phyloP scores from a whole-genome alignment of 2,329 filamentous ascomycete species.

The Coleophoma cylindrospora region DNA sequence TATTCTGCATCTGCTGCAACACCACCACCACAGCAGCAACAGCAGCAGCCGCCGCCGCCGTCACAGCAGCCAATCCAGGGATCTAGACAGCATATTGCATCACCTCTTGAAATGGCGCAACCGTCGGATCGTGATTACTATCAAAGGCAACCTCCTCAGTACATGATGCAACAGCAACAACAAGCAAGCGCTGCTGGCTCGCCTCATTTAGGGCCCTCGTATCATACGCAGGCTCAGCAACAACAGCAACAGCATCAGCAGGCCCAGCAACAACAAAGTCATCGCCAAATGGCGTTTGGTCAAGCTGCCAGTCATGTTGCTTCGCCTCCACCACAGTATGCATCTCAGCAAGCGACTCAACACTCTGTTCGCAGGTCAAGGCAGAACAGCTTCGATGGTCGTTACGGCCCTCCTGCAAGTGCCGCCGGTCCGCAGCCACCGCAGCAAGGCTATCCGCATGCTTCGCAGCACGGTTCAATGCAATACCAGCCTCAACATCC shows the following conservation, averaged over 20 bases:
- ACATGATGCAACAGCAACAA: conserved; percentile 18
- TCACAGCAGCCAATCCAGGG: conserved; percentile 9
- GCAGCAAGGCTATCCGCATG: conserved; percentile 17
- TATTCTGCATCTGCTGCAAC: conserved; percentile 20
- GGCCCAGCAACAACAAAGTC: conserved; percentile 6
- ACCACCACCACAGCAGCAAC: conserved; percentile 13
- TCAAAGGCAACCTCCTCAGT: conserved; percentile 18
- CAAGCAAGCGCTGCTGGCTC: conserved; percentile 17
- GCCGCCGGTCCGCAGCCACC: conserved; percentile 14
- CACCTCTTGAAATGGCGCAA: conserved; percentile 19
- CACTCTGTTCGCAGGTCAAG: conserved; percentile 20
- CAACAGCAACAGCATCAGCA: conserved; percentile 9
- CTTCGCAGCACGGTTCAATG: conserved; percentile 11
- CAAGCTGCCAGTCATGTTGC: conserved; percentile 18
- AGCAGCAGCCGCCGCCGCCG: conserved; percentile 11
- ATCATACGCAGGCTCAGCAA: conserved; percentile 19
- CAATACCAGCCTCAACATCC: conserved; percentile 13
- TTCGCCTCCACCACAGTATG: conserved; percentile 19
- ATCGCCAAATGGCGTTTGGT: conserved; percentile 23
- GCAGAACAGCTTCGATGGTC: conserved; percentile 24
- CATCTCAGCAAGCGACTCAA: conserved; percentile 17
- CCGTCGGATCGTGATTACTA: conserved; percentile 27
- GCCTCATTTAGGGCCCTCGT: conserved; percentile 19
- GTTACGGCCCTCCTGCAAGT: conserved; percentile 12
- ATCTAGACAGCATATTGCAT: conserved; percentile 17